Conservation (phyloP, 108 stramenopile genomes). For the Tribonema minus region DNA sequence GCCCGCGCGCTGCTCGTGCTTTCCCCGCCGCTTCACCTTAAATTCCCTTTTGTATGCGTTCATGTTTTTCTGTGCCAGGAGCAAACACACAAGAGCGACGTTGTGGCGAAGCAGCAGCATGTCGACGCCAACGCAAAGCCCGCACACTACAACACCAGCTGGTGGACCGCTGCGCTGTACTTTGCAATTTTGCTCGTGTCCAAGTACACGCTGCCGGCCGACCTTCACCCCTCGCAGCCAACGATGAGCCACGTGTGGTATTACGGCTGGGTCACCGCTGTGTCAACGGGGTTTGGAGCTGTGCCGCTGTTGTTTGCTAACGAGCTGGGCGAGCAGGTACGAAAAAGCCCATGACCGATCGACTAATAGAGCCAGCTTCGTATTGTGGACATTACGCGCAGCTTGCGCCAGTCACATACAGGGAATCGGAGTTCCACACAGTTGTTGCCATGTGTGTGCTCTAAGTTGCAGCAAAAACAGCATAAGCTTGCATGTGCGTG, state of each 20-base stretch:
- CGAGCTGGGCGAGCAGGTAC: slow-evolving; percentile 68
- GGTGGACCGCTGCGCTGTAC: slow-evolving; percentile 9
- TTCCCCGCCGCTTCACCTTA: no score
- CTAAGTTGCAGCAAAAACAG: no score
- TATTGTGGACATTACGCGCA: not conserved
- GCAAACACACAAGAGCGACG: no score
- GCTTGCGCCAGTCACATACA: not conserved
- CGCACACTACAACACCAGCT: no score
- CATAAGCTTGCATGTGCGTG: no score
- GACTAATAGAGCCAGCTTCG: not conserved
- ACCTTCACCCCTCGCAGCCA: slow-evolving; percentile 6
- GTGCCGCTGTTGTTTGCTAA: slow-evolving; percentile 75
- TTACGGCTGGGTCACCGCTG: slow-evolving; percentile 93
- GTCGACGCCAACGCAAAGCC: no score
- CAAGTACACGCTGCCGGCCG: slow-evolving; percentile 7
- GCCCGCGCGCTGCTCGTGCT: no score
- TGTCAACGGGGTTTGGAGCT: slow-evolving; percentile 88
- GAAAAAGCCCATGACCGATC: slow-evolving; percentile 59
- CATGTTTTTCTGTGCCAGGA: no score
- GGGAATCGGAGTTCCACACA: no score
- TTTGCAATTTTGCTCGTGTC: not conserved
- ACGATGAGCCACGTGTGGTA: slow-evolving; percentile 80
- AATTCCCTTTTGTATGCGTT: no score
- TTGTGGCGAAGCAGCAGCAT: no score
- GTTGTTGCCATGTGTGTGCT: no score